Conservation (phyloP, 1,139 yeast genomes). For the Hyphopichia buzzinii region DNA sequence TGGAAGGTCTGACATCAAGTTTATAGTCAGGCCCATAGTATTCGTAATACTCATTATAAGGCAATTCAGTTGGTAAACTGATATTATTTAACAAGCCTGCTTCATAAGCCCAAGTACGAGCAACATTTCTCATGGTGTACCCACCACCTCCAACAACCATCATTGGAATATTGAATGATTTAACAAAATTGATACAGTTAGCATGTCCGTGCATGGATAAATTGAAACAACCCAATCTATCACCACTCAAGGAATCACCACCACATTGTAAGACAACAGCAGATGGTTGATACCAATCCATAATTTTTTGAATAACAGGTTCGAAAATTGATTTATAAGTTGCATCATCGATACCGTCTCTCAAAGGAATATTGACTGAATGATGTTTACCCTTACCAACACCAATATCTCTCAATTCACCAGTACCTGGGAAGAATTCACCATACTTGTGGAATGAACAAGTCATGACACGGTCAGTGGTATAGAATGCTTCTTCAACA, state of each 20-base stretch:
- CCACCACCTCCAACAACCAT: slow-evolving; percentile 98
- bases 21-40: slow-evolving; percentile 96
- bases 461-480: slow-evolving; percentile 97
- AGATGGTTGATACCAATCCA: slow-evolving; percentile 93
- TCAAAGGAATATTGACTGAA: slow-evolving; percentile 82
- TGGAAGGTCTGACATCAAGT: slow-evolving; percentile 89
- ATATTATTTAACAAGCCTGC: slow-evolving; percentile 85
- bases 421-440: slow-evolving; percentile 95
- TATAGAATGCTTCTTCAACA: slow-evolving; percentile 95
- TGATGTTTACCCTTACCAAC: slow-evolving; percentile 87
- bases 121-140: slow-evolving; percentile 94
- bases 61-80: slow-evolving; percentile 75
- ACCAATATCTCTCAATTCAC: slow-evolving; percentile 85
- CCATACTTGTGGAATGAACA: slow-evolving; percentile 97
- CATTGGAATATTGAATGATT: slow-evolving; percentile 83
- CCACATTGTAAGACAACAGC: slow-evolving; percentile 92
- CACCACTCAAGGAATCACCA: slow-evolving; percentile 91
- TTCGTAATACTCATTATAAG: slow-evolving; percentile 95
- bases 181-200: slow-evolving; percentile 87
- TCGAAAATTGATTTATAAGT: slow-evolving; percentile 85
- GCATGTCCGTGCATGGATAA: slow-evolving; percentile 93
- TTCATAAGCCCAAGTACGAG: slow-evolving; percentile 95
- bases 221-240: slow-evolving; percentile 88
- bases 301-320: slow-evolving; percentile 75
- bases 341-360: slow-evolving; percentile 92